Evolutionary conservation across 371 early-diverging fungal species (phyloP), one percentile per base, ranked within the genome.

Genomic region (Mortierella polycephala): DNA sequence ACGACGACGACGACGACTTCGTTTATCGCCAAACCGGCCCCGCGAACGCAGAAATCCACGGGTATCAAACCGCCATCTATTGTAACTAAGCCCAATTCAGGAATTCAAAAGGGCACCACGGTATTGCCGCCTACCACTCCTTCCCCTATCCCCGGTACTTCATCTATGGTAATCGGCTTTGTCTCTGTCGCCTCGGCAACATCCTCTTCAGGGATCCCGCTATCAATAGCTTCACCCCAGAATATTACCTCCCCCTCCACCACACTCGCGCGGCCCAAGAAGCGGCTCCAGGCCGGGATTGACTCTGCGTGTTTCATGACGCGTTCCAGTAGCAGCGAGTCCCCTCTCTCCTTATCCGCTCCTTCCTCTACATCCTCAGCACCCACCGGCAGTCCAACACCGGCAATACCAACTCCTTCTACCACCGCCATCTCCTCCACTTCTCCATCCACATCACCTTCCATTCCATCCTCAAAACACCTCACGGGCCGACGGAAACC

Each of bases 31-130:
- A 71, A 71, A 60, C 75, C 75, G 2, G 45, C 42, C 3, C 41
- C 62, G 14, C 57, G 64, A 51, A 64, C 50, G 10, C 62, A 46
- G 45, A 77, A 71, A 49, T 18, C 71, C 6, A 23, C 53, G 0
- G 62, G 62, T 10, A 71, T 71, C 53, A 77, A 77, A 50, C 77
- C 77, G 7, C 77, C 77, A 2, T 77, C 69, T 12, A 77, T 77
- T 44, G 72, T 77, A 12, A 77, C 77, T 39, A 70, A 67, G 47
- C 71, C 70, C 37, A 63, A 23, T 46, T 57, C 67, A 42, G 23
- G 9, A 7, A 61, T 18, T 40, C 50, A 44, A 16, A 62, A 57
- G 23, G 39, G 13, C 57, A 41, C 51, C 23, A 20, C 52, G 18
- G 56, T 69, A 13, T 39, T 64, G 40, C 64, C 69, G 5, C 74